These are phyloP conservation scores for Aspergillus piperis DNA, from an alignment of 2,329 filamentous ascomycete species.

Conservation along the genomic window DNA sequence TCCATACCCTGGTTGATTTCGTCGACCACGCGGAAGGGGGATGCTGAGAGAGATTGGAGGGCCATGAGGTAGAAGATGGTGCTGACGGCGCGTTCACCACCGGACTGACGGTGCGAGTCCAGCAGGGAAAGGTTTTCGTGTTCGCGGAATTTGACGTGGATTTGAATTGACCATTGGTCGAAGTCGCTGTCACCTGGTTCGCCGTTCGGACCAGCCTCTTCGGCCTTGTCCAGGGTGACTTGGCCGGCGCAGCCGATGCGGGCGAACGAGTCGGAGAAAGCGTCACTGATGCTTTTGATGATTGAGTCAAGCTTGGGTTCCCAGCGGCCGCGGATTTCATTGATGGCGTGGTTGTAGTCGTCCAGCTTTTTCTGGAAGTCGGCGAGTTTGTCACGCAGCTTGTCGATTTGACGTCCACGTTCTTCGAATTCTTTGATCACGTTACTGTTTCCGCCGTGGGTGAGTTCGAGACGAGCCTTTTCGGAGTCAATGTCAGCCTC, in stretches of 20 bases:
- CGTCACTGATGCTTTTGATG: conserved; percentile 78
- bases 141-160: conserved; percentile 91
- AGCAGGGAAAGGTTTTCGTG: conserved; percentile 81
- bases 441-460: conserved; percentile 74
- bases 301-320: conserved; percentile 80
- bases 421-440: conserved; percentile 76
- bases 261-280: conserved; percentile 90
- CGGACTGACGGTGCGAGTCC: conserved; percentile 90
- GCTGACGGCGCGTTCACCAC: conserved; percentile 91
- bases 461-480: conserved; percentile 73
- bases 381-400: conserved; percentile 61
- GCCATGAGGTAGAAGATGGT: conserved; percentile 99
- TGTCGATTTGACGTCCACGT: conserved; percentile 69
- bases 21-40: conserved; percentile 96
- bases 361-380: conserved; percentile 58
- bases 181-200: conserved; percentile 67
- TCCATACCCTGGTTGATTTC: conserved; percentile 99
- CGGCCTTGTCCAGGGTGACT: conserved; percentile 77
- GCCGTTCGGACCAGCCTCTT: conserved; percentile 35
- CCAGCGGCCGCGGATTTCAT: conserved; percentile 69
- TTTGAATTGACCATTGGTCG: conserved; percentile 89
- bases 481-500: conserved; percentile 73
- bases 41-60: conserved; percentile 86
- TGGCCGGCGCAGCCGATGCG: conserved; percentile 94
- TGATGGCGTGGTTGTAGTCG: conserved; percentile 60